phyloP scores from a whole-genome alignment of 1,284 basidiomycete species.

The Cutaneotrichosporon cutaneum region DNA sequence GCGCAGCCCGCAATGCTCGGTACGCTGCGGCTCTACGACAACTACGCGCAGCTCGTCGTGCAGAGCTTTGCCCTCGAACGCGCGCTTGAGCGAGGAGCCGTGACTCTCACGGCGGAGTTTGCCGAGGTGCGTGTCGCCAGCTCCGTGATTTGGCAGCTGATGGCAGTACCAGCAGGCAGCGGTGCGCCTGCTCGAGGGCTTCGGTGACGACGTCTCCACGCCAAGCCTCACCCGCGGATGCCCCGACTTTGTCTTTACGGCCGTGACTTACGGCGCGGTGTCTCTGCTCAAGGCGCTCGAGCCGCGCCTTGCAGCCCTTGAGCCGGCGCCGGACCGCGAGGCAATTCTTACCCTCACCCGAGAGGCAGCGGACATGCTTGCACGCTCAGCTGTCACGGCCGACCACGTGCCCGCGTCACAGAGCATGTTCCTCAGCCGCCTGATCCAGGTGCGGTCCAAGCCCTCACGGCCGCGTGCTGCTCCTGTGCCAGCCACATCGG shows the following conservation, averaged over 20 bases:
- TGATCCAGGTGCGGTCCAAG: conserved; percentile 13
- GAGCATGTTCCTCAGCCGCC: conserved; percentile 23
- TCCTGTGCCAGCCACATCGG: neutral
- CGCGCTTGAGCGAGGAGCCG: conserved; percentile 15
- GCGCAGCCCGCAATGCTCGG: conserved; percentile 15
- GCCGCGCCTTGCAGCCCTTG: conserved; percentile 18
- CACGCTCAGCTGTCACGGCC: conserved; percentile 27
- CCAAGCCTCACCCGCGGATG: conserved; percentile 25
- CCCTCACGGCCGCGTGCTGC: too few species aligned
- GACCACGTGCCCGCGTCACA: conserved; percentile 33
- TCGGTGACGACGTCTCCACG: conserved; percentile 26
- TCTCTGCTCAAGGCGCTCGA: conserved; percentile 30
- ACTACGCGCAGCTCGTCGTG: conserved; percentile 34
- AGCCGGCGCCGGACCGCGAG: neutral
- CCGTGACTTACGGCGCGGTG: conserved; percentile 37
- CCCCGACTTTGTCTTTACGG: conserved; percentile 37
- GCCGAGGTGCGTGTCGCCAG: conserved; percentile 31
- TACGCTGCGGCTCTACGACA: conserved; percentile 33
- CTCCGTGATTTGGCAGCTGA: too few species aligned
- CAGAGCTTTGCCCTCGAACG: conserved; percentile 33
- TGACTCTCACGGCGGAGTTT: conserved; percentile 26
- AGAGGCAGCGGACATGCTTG: conserved; percentile 32
- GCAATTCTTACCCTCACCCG: conserved; percentile 18
- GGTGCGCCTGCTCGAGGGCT: conserved; percentile 29
- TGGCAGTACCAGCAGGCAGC: conserved; percentile 32